Conservation (phyloP, 306 rosid genomes). For the Elaeagnus macrophylla region DNA sequence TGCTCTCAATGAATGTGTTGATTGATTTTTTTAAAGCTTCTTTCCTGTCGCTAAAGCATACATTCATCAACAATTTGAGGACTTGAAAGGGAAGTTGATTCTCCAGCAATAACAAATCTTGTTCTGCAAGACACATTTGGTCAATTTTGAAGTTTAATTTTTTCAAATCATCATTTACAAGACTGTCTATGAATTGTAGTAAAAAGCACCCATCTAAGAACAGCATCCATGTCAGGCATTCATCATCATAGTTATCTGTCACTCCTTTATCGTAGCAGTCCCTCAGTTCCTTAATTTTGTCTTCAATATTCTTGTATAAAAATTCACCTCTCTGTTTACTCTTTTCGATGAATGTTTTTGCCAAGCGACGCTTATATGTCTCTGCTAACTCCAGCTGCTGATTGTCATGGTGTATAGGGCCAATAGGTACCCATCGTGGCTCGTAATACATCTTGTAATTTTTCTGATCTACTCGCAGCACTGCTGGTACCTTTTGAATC, state of each 20-base stretch:
- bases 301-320: not conserved
- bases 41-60: accelerated
- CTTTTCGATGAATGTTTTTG: not conserved
- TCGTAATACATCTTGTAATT: not conserved
- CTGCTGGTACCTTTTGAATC: constrained; percentile 14
- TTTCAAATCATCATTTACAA: accelerated
- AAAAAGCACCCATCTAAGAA: constrained; percentile 20
- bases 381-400: not conserved
- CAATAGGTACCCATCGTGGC: constrained; percentile 17
- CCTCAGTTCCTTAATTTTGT: not conserved
- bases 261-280: constrained; percentile 4
- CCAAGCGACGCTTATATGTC: not conserved
- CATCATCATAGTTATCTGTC: not conserved
- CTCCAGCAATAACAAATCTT: constrained; percentile 26
- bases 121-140: not conserved
- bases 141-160: not conserved
- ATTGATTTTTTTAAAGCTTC: not conserved
- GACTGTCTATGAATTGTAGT: constrained; percentile 1
- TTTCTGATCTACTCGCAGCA: not conserved
- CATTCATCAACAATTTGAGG: constrained; percentile 7
- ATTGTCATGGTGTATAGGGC: constrained; percentile 18
- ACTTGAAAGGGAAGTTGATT: constrained; percentile 21
- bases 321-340: not conserved
- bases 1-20: not conserved
- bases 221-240: constrained; percentile 9